A percentile compares a stretch with the other conserved stretches of the same genome.
Evolutionary conservation across 2,329 filamentous ascomycete species (phyloP).

Genomic region (Aspergillus proliferans): DNA sequence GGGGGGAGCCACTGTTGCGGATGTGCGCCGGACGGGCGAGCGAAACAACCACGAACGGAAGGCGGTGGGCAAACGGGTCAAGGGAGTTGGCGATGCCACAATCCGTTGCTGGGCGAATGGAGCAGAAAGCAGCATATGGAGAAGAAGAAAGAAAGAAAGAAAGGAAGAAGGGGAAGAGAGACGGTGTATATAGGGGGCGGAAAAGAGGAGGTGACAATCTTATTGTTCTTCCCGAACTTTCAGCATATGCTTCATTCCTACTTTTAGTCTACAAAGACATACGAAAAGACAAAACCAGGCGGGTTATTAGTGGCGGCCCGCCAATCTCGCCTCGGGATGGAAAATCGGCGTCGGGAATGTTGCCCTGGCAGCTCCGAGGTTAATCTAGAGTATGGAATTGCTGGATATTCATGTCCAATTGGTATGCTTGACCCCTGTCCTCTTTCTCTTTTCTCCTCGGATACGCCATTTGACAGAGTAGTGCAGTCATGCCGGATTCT

Average conservation of each 20-base stretch:
- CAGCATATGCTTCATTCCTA: not conserved
- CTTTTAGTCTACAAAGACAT: not conserved
- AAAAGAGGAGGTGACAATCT: not conserved
- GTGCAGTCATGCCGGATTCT: too few species aligned
- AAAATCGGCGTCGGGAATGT: slow-evolving; percentile 9
- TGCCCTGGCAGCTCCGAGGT: slow-evolving; percentile 7
- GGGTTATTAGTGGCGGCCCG: not conserved
- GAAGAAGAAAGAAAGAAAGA: not conserved
- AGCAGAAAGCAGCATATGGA: not conserved
- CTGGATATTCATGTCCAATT: not conserved
- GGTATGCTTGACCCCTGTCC: too few species aligned
- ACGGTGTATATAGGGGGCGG: not conserved
- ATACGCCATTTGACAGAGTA: too few species aligned
- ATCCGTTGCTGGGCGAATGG: not conserved
- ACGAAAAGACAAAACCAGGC: not conserved
- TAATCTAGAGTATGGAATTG: not conserved
- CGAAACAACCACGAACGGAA: slow-evolving; percentile 19
- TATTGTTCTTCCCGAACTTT: not conserved
- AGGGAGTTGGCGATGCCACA: slow-evolving; percentile 15
- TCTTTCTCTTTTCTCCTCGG: too few species aligned
- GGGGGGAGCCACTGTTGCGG: slow-evolving; percentile 38
- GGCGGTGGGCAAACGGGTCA: slow-evolving; percentile 33
- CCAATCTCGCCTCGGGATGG: slow-evolving; percentile 6
- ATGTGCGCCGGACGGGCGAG: slow-evolving; percentile 26
- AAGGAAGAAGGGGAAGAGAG: not conserved